A percentile compares a stretch with the other conserved stretches of the same genome.
Conservation (phyloP, 352 stramenopile genomes). For the Pythium rhizo-oryzae region DNA sequence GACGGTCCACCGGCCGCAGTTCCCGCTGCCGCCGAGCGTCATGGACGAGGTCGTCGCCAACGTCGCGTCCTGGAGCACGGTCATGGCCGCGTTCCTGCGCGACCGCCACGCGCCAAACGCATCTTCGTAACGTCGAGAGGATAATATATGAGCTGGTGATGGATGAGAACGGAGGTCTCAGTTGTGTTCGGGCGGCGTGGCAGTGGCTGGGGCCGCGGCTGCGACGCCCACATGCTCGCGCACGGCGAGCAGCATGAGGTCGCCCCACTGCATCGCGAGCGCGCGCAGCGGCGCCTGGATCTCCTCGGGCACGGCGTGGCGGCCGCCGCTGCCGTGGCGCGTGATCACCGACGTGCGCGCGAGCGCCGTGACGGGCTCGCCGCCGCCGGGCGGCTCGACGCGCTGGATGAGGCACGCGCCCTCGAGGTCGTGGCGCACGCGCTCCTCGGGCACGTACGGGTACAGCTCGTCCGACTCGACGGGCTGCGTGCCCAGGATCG, state of each 20-base stretch:
- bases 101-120: not conserved
- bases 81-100: constrained; percentile 13
- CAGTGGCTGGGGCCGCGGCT: not conserved
- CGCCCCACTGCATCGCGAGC: constrained; percentile 11
- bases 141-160: not conserved
- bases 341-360: constrained; percentile 14
- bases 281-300: constrained; percentile 14
- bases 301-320: not conserved
- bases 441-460: constrained; percentile 37
- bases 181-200: not conserved
- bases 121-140: not conserved
- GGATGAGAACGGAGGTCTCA: not conserved
- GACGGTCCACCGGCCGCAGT: constrained; percentile 21
- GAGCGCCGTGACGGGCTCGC: constrained; percentile 26
- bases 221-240: constrained; percentile 7
- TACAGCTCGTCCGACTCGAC: constrained; percentile 44
- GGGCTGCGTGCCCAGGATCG: constrained; percentile 8
- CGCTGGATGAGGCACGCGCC: constrained; percentile 38
- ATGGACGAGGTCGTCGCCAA: constrained; percentile 21
- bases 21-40: constrained; percentile 12
- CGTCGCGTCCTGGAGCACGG: constrained; percentile 13
- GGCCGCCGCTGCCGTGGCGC: constrained; percentile 8
- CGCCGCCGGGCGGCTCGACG: constrained; percentile 12
- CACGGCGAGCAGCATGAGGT: constrained; percentile 21
- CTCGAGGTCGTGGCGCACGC: constrained; percentile 34